A percentile compares a stretch with the other conserved stretches of the same genome.
Evolutionary conservation across 192 early-diverging fungal genomes (phyloP).

Genomic region (Rhizophagus prolifer): DNA sequence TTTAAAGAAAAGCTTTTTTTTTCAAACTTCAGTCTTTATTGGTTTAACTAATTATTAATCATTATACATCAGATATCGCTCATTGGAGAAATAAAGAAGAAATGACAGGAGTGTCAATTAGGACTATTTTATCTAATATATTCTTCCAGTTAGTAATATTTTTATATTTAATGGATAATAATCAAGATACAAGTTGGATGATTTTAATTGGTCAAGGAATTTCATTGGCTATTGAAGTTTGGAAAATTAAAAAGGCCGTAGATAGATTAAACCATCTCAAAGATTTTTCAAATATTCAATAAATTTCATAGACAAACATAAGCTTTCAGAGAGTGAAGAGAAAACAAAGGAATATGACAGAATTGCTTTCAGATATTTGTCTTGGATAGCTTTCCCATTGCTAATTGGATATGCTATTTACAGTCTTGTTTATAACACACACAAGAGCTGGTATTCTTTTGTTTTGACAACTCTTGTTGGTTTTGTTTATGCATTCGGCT

Average conservation of each 20-base stretch:
- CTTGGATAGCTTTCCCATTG: slow-evolving; percentile 74
- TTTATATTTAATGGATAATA: slow-evolving; percentile 85
- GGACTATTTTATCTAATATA: slow-evolving; percentile 79
- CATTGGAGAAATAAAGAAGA: slow-evolving; percentile 85
- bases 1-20: not conserved
- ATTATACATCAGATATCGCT: slow-evolving; percentile 63
- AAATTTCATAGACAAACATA: slow-evolving; percentile 26
- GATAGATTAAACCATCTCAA: slow-evolving; percentile 42
- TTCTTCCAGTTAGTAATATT: slow-evolving; percentile 85
- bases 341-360: slow-evolving; percentile 65
- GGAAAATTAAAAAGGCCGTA: slow-evolving; percentile 89
- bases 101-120: slow-evolving; percentile 80
- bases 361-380: slow-evolving; percentile 83
- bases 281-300: slow-evolving; percentile 14
- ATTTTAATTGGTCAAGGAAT: slow-evolving; percentile 80
- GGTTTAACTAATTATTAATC: not conserved
- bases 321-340: slow-evolving; percentile 51
- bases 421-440: slow-evolving; percentile 76
- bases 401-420: slow-evolving; percentile 81
- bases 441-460: slow-evolving; percentile 93
- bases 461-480: slow-evolving; percentile 82
- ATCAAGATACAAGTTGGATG: slow-evolving; percentile 77
- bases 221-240: slow-evolving; percentile 81
- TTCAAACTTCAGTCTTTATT: no score
- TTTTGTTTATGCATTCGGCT: slow-evolving; percentile 88